Evolutionary conservation across 2,329 filamentous ascomycete genomes (phyloP), one percentile per base, ranked within the genome.

Genomic region (Neopestalotiopsis clavispora): DNA sequence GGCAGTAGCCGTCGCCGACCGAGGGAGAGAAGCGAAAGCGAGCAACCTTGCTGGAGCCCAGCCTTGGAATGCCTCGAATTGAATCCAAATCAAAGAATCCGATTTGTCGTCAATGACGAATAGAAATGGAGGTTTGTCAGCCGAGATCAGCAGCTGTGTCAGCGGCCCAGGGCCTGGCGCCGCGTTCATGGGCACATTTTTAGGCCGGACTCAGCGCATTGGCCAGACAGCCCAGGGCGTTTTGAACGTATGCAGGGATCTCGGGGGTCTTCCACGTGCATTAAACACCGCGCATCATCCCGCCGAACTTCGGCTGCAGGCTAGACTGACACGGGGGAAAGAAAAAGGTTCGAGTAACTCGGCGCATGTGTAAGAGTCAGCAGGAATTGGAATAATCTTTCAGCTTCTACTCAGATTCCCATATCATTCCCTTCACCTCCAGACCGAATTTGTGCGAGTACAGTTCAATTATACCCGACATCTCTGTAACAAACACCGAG

Each of bases 121-220:
- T 58, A 13, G 28, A 28, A 56, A 66, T 58, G 23, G 28, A 28
- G 30, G 49, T 66, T 66, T 66, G 63, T 66, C 63, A 66, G 63
- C 63, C 49, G 63, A 57, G 42, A 57, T 40, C 49, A 66, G 63
- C 63, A 66, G 45, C 45, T 66, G 42, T 66, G 63, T 66, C 63
- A 66, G 59, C 59, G 59, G 59, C 32, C 34, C 59, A 38, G 34
- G 34, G 34, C 34, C 34, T 38, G 34, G 34, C 34, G 5, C 34
- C 32, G 7, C 10, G 17, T 30, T 14, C 57, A 30, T 59, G 23
- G 20, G 13, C 13, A 30, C 14, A n/a, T 14, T 59, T 34, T 34
- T 23, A 45, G 20, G 5, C 32, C 32, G 32, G 17, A 17, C 34
- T 28, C 23, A 65, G 40, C 14, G 63, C 63, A 57, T 23, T 57